A percentile compares a stretch with the other conserved stretches of the same genome.
Conservation (phyloP, 1,139 yeast genomes). For the Yamadazyma siamensis region DNA sequence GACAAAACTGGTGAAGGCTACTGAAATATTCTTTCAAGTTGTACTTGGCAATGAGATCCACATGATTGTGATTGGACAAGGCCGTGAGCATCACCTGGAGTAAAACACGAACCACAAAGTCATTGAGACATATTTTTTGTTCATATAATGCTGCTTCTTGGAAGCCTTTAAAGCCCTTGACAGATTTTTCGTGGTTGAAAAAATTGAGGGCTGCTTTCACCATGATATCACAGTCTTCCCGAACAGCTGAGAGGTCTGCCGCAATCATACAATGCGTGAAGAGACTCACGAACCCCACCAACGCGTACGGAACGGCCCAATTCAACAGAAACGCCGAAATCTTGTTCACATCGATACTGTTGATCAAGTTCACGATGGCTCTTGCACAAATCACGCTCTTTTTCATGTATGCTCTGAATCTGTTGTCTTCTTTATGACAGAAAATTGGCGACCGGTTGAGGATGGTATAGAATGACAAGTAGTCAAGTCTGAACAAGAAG, state of each 20-base stretch:
- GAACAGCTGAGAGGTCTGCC: conserved; percentile 17
- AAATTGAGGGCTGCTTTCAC: conserved; percentile 15
- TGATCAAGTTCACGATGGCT: conserved; percentile 24
- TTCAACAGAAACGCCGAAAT: conserved; percentile 22
- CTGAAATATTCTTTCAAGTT: conserved; percentile 18
- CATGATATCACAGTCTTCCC: conserved; percentile 27
- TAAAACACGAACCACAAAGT: conserved; percentile 17
- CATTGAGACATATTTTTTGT: conserved; percentile 16
- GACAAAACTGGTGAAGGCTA: conserved; percentile 16
- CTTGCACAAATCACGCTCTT: conserved; percentile 31
- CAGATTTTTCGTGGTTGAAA: conserved; percentile 6
- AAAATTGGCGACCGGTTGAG: conserved; percentile 27
- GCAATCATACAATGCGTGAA: conserved; percentile 26
- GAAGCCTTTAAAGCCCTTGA: conserved; percentile 1
- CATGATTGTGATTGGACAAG: conserved; percentile 10
- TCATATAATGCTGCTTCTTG: conserved; percentile 9
- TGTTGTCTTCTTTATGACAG: conserved; percentile 13
- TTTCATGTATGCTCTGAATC: conserved; percentile 15
- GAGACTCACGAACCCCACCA: conserved; percentile 30
- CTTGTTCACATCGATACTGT: conserved; percentile 15
- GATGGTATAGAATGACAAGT: conserved; percentile 30
- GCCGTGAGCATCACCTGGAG: conserved; percentile 18
- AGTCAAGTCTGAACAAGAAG: conserved; percentile 19
- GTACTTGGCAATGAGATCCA: conserved; percentile 12
- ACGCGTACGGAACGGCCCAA: conserved; percentile 32